phyloP scores from a whole-genome alignment of 2,329 filamentous ascomycete genomes.

The Rhinocladiella mackenziei region DNA sequence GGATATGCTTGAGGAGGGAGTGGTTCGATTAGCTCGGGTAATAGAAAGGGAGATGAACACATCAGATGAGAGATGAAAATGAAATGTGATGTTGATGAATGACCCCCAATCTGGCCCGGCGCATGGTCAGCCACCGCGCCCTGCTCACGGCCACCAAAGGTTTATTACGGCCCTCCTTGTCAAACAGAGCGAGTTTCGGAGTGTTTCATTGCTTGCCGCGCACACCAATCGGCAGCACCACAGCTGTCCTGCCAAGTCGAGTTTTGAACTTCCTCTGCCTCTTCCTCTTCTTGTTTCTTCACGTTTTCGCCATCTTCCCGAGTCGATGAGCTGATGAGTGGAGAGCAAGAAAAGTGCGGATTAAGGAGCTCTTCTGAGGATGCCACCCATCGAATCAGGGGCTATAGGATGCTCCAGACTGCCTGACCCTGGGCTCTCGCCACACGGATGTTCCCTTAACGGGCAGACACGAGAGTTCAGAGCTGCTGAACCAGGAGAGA shows the following conservation, averaged over 20 bases:
- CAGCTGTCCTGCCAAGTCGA: slow-evolving; percentile 2
- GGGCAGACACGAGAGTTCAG: too few species aligned
- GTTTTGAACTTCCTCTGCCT: slow-evolving; percentile 8
- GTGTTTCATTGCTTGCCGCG: slow-evolving; percentile 18
- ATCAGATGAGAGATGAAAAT: slow-evolving; percentile 10
- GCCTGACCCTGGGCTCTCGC: slow-evolving; percentile 9
- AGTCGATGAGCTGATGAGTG: slow-evolving; percentile 3
- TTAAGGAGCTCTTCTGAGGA: slow-evolving; percentile 13
- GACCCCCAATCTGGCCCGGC: slow-evolving; percentile 2
- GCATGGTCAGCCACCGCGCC: slow-evolving; percentile 3
- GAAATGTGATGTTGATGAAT: background rate
- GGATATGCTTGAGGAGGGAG: slow-evolving; percentile 61
- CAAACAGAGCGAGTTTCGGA: slow-evolving; percentile 20
- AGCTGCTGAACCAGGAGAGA: too few species aligned
- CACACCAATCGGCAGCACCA: slow-evolving; percentile 15
- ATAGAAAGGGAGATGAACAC: slow-evolving; percentile 24
- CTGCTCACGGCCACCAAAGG: background rate
- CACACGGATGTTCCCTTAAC: slow-evolving; percentile 9
- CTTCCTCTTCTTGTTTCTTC: slow-evolving; percentile 2
- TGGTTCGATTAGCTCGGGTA: slow-evolving; percentile 57
- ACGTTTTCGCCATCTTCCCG: slow-evolving; percentile 3
- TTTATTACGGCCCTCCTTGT: slow-evolving; percentile 4
- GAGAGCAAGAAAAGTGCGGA: slow-evolving; percentile 3
- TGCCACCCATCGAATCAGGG: slow-evolving; percentile 9
- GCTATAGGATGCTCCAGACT: background rate